Base-by-base conservation (phyloP, 345 rosid genomes). In the Corymbia maculata region DNA sequence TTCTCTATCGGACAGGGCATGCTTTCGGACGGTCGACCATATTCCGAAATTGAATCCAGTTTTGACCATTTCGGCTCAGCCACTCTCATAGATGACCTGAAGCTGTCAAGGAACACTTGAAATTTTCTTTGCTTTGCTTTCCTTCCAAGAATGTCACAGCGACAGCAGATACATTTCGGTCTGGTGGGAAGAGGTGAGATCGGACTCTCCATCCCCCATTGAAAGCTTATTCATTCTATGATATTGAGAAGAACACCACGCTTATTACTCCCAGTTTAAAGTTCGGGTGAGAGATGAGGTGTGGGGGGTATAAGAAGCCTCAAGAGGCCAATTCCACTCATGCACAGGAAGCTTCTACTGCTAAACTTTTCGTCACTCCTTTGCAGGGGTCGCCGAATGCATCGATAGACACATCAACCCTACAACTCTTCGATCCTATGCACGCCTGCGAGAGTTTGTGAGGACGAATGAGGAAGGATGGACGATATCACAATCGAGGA, bases 351-450 rank as follows among this genome's bases (percentile, higher is more conserved):
- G 95, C 99, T 93, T 96, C 99, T 22, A 95, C 96, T 50, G 99
- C 99, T 93, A 97, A 91, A 92, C 98, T 96, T 93, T 95, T 97
- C 13, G 57, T 68, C n/a, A 92, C 92, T 79, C 97, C 97, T 66
- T 86, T 90, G 89, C 99, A 97, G 45, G 98, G 98, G n/a, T 97
- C 95, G 11, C 99, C 99, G 7, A 96, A 96, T n/a, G 93, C 91
- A 79, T 87, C 85, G 50, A 68, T 89, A 6, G 98, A 95, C 22
- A 95, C 98, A 88, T 88, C 92, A n/a, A 97, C 86, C 51, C 89
- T 95, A 88, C 99, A 97, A 86, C 95, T 94, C 92, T 92, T 94
- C 28, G 92, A 92, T 85, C 99, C 99, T 59, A 94, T 55, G 88
- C 99, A 97, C 66, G 98, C 99, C 99, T 96, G 96, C 53, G 86